Evolutionary conservation across 2,329 filamentous ascomycete species (phyloP), one percentile per base, ranked within the genome.

Genomic region (Epicoccum sorghinum): DNA sequence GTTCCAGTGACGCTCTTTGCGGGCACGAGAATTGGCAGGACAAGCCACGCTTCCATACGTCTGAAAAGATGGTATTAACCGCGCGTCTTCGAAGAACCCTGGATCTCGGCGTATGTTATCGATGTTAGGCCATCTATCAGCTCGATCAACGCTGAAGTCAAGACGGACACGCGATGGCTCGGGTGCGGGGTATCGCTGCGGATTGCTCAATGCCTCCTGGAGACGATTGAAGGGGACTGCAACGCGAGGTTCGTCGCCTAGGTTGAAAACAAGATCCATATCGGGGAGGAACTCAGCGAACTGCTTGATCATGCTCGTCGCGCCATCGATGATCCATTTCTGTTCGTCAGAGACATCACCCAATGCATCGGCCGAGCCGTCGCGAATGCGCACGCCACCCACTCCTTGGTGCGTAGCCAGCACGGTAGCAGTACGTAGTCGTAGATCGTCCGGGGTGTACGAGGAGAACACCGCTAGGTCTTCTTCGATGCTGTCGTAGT

Each of bases 241-340:
- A 9, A 86, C 80, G 9, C 84, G 79, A 41, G 79, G 79, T 61
- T 86, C 83, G 58, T 86, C 83, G 55, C 86, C 84, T n/a, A 86
- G 65, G 56, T 87, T 87, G 71, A 87, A 82, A 0, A 81, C 83
- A 33, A 87, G 68, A 62, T 86, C 84, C 84, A 87, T 87, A 55
- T 87, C 84, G 0, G 85, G 85, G 27, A 87, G 75, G 59, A 79
- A 76, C 50, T 82, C 66, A 1, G 77, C 76, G 59, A 86, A 69
- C 7, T 68, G 63, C 30, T 66, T 74, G 29, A 87, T 82, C 75
- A 87, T 83, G 6, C 74, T 64, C 1, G 78, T 73, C 1, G 82
- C 75, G 23, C 82, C 83, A 29, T 82, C 78, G 7, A 86, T 74
- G 80, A 86, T 83, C 83, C 83, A 85, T 14, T 77, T 75, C 68